Evolutionary conservation across 2,329 filamentous ascomycete species (phyloP), one percentile per base, ranked within the genome.

Genomic region (Monilinia laxa): DNA sequence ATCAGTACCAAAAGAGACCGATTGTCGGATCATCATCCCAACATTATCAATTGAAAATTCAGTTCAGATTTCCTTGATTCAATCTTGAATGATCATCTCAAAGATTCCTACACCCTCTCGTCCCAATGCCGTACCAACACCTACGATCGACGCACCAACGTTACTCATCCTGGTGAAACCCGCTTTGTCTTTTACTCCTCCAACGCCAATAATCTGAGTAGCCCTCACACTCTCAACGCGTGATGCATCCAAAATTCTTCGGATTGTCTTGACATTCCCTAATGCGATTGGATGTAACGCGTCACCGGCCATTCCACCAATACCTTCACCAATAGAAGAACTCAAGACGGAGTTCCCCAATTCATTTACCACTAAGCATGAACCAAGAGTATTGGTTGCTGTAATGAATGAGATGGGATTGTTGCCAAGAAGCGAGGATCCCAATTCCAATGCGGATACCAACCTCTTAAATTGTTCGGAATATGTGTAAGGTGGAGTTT

Each of bases 401-500:
- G 90, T 92, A 70, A 93, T 81, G 77, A 93, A 93, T 54, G 82
- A 84, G 1, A 91, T 76, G 0, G 82, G 82, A 69, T 79, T 81
- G 2, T 70, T 74, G 0, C 72, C 40, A 18, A 5, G 12, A 4
- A 74, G 4, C 69, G 71, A 18, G 35, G 23, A 1, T 47, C 35
- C 14, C 1, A 3, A 28, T 11, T 77, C 72, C 7, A 93, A 77
- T 0, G 86, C 84, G 0, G 76, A 69, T 1, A 87, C 75, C 18
- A 93, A 77, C 23, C 79, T 80, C 0, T 79, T 75, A 74, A 89
- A 93, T 73, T 93, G 87, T 0, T 81, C 85, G 0, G 83, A 78
- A 73, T 92, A 85, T 0, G 90, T 93, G 72, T 92, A 93, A 0
- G 91, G 91, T 6, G 91, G 90, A 0, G 86, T 88, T 74, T 94